Conservation (phyloP, 805 yeast species). For the Candida hispaniensis region DNA sequence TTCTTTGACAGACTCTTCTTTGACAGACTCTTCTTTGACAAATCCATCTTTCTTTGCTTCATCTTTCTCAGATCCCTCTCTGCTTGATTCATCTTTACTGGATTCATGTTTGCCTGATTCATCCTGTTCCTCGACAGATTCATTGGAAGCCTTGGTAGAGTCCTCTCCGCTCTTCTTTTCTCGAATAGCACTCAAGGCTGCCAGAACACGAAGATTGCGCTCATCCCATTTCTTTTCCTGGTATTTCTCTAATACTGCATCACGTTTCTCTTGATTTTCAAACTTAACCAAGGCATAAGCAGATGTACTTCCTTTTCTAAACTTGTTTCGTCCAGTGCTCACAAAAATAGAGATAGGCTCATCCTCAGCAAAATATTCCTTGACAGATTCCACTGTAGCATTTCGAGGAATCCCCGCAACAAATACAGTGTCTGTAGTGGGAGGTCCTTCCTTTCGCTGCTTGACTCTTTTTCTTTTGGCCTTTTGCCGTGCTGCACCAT, state of each 20-base stretch:
- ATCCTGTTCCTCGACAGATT: no score
- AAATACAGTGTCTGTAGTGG: constrained; percentile 48
- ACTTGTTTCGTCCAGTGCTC: constrained; percentile 17
- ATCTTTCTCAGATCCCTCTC: no score
- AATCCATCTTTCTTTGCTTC: no score
- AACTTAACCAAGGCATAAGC: constrained; percentile 48
- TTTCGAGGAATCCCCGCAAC: constrained; percentile 49
- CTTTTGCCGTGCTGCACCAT: constrained; percentile 16
- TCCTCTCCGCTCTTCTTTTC: no score
- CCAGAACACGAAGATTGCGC: constrained; percentile 45
- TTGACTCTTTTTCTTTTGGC: constrained; percentile 16
- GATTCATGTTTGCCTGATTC: no score
- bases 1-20: no score
- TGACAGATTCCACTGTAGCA: constrained; percentile 38
- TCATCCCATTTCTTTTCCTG: constrained; percentile 59
- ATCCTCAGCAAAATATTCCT: constrained; percentile 33
- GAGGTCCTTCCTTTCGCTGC: constrained; percentile 22
- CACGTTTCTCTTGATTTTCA: constrained; percentile 49
- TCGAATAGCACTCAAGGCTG: constrained; percentile 51
- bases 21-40: no score
- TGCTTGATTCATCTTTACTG: no score
- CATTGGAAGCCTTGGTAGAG: no score
- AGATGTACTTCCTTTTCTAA: constrained; percentile 20
- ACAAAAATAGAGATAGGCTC: constrained; percentile 25
- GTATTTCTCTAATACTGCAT: constrained; percentile 59